Percentiles rank a stretch among this genome's conserved stretches.
These are phyloP conservation scores for Populus tremula DNA, from an alignment of 345 rosid genomes.

Conservation along the genomic window DNA sequence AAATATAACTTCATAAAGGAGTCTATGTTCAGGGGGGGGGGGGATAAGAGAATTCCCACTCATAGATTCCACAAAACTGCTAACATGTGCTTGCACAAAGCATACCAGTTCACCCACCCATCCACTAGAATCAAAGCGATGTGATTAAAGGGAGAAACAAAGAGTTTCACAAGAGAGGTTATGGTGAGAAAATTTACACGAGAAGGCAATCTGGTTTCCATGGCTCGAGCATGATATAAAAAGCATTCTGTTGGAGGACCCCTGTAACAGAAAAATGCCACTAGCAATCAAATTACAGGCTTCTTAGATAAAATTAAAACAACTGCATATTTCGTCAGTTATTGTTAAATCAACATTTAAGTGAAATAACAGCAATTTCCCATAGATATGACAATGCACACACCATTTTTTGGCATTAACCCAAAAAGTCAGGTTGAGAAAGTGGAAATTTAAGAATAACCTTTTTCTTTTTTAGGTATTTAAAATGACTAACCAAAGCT, in stretches of 20 bases:
- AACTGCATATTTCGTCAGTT: neutral
- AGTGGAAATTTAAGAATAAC: neutral
- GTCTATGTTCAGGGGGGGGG: neutral
- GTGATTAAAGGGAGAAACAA: neutral
- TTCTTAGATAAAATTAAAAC: neutral
- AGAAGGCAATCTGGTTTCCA: slow-evolving; percentile 54
- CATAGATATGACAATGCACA: neutral
- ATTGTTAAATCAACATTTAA: neutral
- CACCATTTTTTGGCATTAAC: neutral
- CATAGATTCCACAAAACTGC: neutral
- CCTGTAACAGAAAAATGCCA: slow-evolving; percentile 41
- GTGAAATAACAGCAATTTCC: neutral
- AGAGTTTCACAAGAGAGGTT: too few relatives aligned
- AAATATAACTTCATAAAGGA: neutral
- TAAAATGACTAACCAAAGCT: neutral
- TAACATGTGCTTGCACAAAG: neutral
- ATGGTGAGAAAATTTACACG: neutral
- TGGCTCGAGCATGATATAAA: slow-evolving; percentile 84
- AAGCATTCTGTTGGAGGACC: slow-evolving; percentile 96
- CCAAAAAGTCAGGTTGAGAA: neutral
- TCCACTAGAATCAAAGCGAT: neutral
- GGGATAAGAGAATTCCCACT: neutral
- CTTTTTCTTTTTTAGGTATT: too few relatives aligned
- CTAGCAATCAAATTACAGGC: slow-evolving; percentile 2
- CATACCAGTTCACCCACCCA: neutral